Base-by-base conservation (phyloP, 2,329 filamentous ascomycete genomes). In the Samsoniella hepiali region DNA sequence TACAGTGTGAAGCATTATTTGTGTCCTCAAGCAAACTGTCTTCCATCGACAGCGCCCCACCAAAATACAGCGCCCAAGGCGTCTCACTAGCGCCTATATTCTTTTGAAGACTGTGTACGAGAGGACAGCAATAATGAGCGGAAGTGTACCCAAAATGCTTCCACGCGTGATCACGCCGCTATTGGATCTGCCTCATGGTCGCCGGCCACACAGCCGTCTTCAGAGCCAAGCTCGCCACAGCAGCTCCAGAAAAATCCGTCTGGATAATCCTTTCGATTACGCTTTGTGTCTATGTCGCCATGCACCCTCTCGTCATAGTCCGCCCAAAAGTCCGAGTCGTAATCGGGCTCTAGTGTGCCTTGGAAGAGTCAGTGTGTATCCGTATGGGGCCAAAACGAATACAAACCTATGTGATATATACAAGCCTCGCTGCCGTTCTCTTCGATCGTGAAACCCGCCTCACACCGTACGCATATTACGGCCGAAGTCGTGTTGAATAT, bases 311-410 rank as follows among this genome's bases (percentile, higher is more conserved):
- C 53, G 36, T 56, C 53, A 56, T 56, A 38, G 34, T 56, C 53
- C 22, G 53, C 53, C 53, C 53, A 56, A 38, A 56, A 56, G 31
- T 40, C 53, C 53, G 31, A 32, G 53, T 56, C 53, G 36, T 38
- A 32, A 56, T 56, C 53, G n/a, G 34, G 10, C 53, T 56, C 53
- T 22, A 56, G 17, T 44, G 17, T 44, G 42, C 42, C 42, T 44
- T 44, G 17, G 42, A n/a, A 44, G 42, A 44, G 42, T 44, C 17
- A 44, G 42, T 44, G 17, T 44, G 45, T 13, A 29, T 47, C 22
- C 1, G 45, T 11, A 47, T 10, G 22, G 22, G 45, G 7, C 22
- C 45, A 47, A 47, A 29, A 38, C 3, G 22, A 47, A 47, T 47
- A 11, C 45, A 29, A 29, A 47, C 45, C 45, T 47, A 13, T 27